phyloP scores from a whole-genome alignment of 495 filamentous ascomycete genomes.

The Penicillium ucsense region DNA sequence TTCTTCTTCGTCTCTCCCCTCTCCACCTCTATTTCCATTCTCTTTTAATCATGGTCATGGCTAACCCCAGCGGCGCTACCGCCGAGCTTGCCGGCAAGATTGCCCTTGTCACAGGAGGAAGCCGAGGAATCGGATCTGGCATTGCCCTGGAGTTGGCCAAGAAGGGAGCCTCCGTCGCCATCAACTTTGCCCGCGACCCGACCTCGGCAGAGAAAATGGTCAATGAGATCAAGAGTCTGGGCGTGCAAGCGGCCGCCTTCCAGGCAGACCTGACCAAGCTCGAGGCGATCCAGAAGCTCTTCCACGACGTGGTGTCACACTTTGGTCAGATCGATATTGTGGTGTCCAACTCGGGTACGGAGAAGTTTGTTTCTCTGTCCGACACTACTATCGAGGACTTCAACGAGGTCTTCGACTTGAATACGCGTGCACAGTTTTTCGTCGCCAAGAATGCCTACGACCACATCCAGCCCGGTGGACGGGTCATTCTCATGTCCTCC shows the following conservation, averaged over 20 bases:
- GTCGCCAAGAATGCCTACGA: conserved; percentile 69
- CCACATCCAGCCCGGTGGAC: conserved; percentile 54
- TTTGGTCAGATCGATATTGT: conserved; percentile 72
- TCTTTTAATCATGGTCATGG: conserved; percentile 9
- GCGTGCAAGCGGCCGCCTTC: conserved; percentile 55
- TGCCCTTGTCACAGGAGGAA: conserved; percentile 63
- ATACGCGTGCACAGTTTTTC: conserved; percentile 74
- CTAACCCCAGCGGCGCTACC: conserved; percentile 7
- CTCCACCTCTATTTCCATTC: not conserved
- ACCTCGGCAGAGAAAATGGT: conserved; percentile 55
- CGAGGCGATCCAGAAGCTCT: conserved; percentile 52
- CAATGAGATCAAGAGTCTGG: conserved; percentile 47
- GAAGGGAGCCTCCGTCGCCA: conserved; percentile 59
- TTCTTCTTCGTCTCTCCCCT: not conserved
- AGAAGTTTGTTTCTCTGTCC: conserved; percentile 39
- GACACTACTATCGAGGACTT: conserved; percentile 68
- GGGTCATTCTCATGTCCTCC: conserved; percentile 50
- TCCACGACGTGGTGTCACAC: conserved; percentile 50
- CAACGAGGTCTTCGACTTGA: conserved; percentile 67
- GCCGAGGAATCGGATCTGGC: conserved; percentile 64
- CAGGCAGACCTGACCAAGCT: conserved; percentile 66
- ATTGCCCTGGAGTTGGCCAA: conserved; percentile 69
- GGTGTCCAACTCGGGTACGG: conserved; percentile 47
- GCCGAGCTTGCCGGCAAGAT: conserved; percentile 52
- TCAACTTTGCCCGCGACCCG: conserved; percentile 66